Conservation (phyloP, 352 stramenopile species). For the Aphanomyces euteiches region DNA sequence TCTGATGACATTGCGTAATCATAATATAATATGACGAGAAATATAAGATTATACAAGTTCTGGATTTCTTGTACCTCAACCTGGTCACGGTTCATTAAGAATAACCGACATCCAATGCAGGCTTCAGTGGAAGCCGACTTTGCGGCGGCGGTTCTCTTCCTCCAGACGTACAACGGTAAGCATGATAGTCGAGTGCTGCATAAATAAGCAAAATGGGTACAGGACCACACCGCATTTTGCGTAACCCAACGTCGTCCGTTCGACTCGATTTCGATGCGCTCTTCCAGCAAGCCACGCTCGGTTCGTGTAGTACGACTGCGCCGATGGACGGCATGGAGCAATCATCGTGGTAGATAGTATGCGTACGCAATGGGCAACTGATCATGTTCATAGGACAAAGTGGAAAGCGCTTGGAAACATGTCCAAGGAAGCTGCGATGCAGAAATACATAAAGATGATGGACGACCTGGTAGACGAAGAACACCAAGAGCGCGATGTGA, state of each 20-base stretch:
- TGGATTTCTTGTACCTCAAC: too few species aligned
- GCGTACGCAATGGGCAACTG: neutral
- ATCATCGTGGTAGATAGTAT: neutral
- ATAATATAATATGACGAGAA: neutral
- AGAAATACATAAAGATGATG: slow-evolving; percentile 63
- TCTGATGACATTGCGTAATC: too few species aligned
- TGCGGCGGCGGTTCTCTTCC: slow-evolving; percentile 63
- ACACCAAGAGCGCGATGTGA: neutral
- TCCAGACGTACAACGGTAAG: slow-evolving; percentile 68
- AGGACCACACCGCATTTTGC: slow-evolving; percentile 71
- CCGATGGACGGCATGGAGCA: slow-evolving; percentile 35
- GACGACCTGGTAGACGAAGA: slow-evolving; percentile 49
- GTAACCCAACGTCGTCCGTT: slow-evolving; percentile 59
- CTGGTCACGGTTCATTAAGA: neutral
- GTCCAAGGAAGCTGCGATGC: slow-evolving; percentile 74
- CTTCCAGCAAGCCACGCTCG: slow-evolving; percentile 69
- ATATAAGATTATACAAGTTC: neutral
- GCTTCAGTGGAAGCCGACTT: slow-evolving; percentile 65
- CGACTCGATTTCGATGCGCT: slow-evolving; percentile 79
- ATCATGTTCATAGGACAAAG: slow-evolving; percentile 50
- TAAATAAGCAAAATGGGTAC: neutral
- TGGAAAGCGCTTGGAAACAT: slow-evolving; percentile 64
- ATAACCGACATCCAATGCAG: slow-evolving; percentile 7
- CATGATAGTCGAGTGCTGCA: neutral
- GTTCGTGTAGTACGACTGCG: slow-evolving; percentile 43